phyloP scores from a whole-genome alignment of 805 yeast genomes.

The Nakazawaea wickerhamii region DNA sequence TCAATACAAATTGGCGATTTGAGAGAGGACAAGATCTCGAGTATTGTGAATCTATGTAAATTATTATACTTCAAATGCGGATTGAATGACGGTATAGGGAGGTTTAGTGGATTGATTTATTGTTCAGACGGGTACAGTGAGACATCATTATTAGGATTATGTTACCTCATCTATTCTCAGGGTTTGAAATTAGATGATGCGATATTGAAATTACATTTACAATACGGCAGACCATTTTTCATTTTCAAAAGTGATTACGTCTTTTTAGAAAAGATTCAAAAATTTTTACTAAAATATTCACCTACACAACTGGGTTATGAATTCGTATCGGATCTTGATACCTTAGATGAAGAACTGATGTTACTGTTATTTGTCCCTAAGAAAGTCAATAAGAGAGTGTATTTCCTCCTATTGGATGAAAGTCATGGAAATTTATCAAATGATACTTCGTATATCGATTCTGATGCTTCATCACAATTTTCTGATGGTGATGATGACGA shows the following conservation, averaged over 20 bases:
- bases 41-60: slow-evolving; percentile 67
- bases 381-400: slow-evolving; percentile 5
- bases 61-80: slow-evolving; percentile 44
- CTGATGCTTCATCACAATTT: slow-evolving; percentile 18
- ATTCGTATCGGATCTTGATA: slow-evolving; percentile 1
- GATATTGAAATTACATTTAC: slow-evolving; percentile 53
- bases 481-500: slow-evolving; percentile 23
- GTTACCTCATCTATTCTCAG: slow-evolving; percentile 67
- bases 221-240: slow-evolving; percentile 74
- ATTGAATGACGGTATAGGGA: slow-evolving; percentile 15
- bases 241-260: slow-evolving; percentile 72
- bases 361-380: slow-evolving; percentile 1
- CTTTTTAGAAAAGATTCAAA: slow-evolving; percentile 59
- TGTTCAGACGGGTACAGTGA: slow-evolving; percentile 94
- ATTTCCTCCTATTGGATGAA: slow-evolving; percentile 8
- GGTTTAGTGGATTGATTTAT: slow-evolving; percentile 50
- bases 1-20: slow-evolving; percentile 72
- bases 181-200: slow-evolving; percentile 60
- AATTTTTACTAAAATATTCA: slow-evolving; percentile 52
- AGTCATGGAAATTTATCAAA: background rate
- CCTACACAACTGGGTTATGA: slow-evolving; percentile 33
- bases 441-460: background rate
- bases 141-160: slow-evolving; percentile 67
- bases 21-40: slow-evolving; percentile 52
- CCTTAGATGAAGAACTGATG: slow-evolving; percentile 6